Evolutionary conservation across 108 stramenopile genomes (phyloP), one percentile per base, ranked within the genome.

Genomic region (Cylindrotheca closterium): DNA sequence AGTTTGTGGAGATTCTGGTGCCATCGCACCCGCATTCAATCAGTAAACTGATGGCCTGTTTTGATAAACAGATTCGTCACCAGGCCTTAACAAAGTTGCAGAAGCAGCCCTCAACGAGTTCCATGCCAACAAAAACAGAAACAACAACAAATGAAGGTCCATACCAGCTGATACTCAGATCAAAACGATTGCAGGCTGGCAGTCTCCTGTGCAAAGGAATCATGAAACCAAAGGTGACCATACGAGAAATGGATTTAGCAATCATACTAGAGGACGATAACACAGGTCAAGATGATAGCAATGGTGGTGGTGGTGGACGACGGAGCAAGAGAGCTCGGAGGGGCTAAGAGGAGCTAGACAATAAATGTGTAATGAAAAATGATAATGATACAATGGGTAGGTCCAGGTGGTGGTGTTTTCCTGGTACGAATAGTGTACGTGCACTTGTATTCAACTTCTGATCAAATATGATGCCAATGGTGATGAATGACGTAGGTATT

Each of bases 1-100:
- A 32, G 34, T 86, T 86, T 63, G 77, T 82, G 1, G 81, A 82
- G 57, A 78, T 81, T 37, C 56, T 83, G 0, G 48, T 51, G 3
- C 46, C 60, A 0, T 50, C 64, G 8, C 85, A 86, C 60, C 79
- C 74, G 67, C 51, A 53, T 29, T 72, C 26, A n/a, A 17, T 86
- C 34, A 58, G 51, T 47, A 86, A 72, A 57, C 32, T 80, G 27
- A 58, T 86, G 59, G 64, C 67, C 10, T 32, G 32, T 1, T 51
- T 85, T 47, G 1, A 46, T 12, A 18, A 63, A 12, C 68, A 77
- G n/a, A 31, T 79, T 69, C 77, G 84, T n/a, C 3, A 55, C 10
- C 53, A 29, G 27, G 78, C 68, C 29, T 62, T 31, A 33, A 32
- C 28, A 21, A 50, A 47, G 45, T 74, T 45, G 29, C 0, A 45